These are phyloP conservation scores for Venturia oleaginea DNA, from an alignment of 2,329 filamentous ascomycete species.

Conservation along the genomic window DNA sequence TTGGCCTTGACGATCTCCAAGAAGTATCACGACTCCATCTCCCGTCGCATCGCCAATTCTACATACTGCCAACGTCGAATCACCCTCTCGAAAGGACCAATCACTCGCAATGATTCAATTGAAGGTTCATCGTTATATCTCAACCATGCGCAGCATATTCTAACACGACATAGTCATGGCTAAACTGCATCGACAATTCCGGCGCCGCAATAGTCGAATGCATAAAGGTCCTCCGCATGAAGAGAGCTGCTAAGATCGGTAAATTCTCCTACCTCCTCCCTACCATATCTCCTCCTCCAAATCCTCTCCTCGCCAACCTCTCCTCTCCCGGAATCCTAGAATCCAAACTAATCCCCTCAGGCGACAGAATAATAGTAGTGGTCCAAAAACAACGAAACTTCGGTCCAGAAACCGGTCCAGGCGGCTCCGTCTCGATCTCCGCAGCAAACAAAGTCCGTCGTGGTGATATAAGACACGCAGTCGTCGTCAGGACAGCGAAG, in stretches of 20 bases:
- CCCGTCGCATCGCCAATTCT: not conserved
- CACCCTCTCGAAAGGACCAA: constrained; percentile 4
- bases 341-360: constrained; percentile 36
- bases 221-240: constrained; percentile 84
- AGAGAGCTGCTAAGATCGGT: constrained; percentile 84
- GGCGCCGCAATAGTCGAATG: constrained; percentile 96
- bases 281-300: not conserved
- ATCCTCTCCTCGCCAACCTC: not conserved
- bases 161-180: constrained; percentile 61
- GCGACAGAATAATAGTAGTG: constrained; percentile 93
- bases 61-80: not conserved
- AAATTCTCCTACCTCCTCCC: constrained; percentile 20
- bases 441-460: constrained; percentile 88
- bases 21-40: not conserved
- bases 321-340: not conserved
- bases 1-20: not conserved
- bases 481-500: constrained; percentile 86
- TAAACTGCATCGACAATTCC: constrained; percentile 99
- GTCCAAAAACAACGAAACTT: constrained; percentile 90
- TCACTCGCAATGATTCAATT: constrained; percentile 41
- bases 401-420: constrained; percentile 60
- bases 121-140: constrained; percentile 48
- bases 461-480: constrained; percentile 91
- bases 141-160: not conserved
- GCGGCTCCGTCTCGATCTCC: constrained; percentile 60